A percentile compares a stretch with the other conserved stretches of the same genome.
phyloP scores from a whole-genome alignment of 257 asterid genomes.

The Rhazya stricta region DNA sequence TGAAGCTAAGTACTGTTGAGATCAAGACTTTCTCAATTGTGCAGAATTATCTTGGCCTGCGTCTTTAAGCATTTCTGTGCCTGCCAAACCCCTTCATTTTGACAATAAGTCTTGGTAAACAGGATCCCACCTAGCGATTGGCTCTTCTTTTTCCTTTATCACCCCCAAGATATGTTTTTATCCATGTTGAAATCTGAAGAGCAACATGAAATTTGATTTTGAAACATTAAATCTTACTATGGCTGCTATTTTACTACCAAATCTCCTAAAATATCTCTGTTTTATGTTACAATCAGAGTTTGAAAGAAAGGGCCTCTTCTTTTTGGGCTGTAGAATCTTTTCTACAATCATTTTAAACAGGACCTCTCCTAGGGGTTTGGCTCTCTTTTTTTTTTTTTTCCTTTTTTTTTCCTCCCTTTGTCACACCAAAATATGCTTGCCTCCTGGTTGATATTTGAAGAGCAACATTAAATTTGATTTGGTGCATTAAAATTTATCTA shows the following conservation, averaged over 20 bases:
- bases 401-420: too few relatives aligned
- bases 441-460: background rate
- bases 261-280: background rate
- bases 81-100: too few relatives aligned
- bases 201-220: background rate
- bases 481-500: background rate
- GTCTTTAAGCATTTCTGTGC: too few relatives aligned
- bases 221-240: too few relatives aligned
- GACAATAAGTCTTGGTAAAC: too few relatives aligned
- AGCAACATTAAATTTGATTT: background rate
- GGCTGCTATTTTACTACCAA: background rate
- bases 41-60: too few relatives aligned
- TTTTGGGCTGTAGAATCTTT: background rate
- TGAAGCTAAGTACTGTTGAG: background rate
- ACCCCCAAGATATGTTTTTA: background rate
- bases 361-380: background rate
- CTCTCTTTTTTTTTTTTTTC: background rate
- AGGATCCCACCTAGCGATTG: background rate
- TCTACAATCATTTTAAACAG: background rate
- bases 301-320: background rate
- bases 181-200: background rate
- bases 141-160: background rate
- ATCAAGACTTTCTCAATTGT: background rate
- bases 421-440: background rate
- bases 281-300: background rate